These are phyloP conservation scores for Mucor lusitanicus DNA, from an alignment of 371 early-diverging fungal genomes.

Conservation along the genomic window DNA sequence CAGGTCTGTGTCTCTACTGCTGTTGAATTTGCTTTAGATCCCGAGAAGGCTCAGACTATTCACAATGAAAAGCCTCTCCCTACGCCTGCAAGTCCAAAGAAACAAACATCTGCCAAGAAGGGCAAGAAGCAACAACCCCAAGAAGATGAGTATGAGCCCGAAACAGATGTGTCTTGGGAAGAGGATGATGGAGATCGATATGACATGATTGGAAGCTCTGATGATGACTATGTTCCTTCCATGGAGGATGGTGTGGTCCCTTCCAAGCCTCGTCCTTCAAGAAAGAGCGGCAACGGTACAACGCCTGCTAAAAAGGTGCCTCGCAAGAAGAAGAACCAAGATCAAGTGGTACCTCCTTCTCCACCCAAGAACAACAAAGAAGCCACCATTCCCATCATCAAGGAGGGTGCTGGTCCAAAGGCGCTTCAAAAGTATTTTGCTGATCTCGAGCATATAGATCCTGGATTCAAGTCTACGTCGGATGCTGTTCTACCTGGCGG, in stretches of 20 bases:
- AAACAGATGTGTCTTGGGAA: constrained; percentile 14
- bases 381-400: constrained; percentile 16
- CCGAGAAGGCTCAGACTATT: background rate
- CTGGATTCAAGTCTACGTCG: constrained; percentile 5
- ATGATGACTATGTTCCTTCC: constrained; percentile 41
- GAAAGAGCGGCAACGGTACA: background rate
- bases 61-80: constrained; percentile 10
- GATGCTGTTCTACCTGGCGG: constrained; percentile 23
- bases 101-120: background rate
- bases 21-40: constrained; percentile 27
- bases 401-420: constrained; percentile 36
- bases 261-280: background rate
- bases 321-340: constrained; percentile 20
- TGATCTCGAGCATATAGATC: background rate
- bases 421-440: constrained; percentile 31
- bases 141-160: background rate
- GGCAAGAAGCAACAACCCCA: background rate
- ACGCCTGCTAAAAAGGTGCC: constrained; percentile 3
- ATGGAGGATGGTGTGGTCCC: constrained; percentile 23
- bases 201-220: constrained; percentile 29
- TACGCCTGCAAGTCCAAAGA: background rate
- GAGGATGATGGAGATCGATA: constrained; percentile 27
- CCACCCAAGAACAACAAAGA: constrained; percentile 2
- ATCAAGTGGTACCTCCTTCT: constrained; percentile 18
- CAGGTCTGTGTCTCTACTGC: constrained; percentile 39